Evolutionary conservation across 495 filamentous ascomycete genomes (phyloP), one percentile per base, ranked within the genome.

Genomic region (Hypomontagnella monticulosa): DNA sequence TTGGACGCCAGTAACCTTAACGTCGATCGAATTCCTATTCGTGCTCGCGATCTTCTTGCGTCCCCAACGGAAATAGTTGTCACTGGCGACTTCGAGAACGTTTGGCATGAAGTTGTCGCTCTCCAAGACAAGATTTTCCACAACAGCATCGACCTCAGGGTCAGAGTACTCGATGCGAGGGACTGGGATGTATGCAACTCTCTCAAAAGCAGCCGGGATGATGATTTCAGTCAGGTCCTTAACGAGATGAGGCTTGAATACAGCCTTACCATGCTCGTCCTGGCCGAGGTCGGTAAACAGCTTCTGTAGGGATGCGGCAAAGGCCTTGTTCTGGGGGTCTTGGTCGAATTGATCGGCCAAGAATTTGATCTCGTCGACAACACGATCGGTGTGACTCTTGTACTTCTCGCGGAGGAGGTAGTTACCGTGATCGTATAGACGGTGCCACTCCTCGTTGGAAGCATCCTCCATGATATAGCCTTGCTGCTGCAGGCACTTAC

Each of bases 61-160:
- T 18, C 95, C 96, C 85, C 90, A 97, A 62, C 91, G 88, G 85
- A 93, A 93, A 81, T 96, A 96, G 80, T 97, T 97, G 78, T 99
- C 94, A 73, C 86, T 91, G 44, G 87, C 87, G 69, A 98, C 86
- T 71, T 99, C 96, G 20, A 97, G 78, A 1, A 96, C 87, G 75
- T 99, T 99, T 37, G 95, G 95, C 84, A 95, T 92, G 66, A 99
- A 85, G 78, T 99, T 99, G 79, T 98, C 95, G 60, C 92, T 92
- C 79, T 99, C 95, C 64, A 99, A 85, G 40, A 96, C 88, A 20
- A 99, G 81, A 74, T 99, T 99, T 80, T 99, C 95, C 38, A 99
- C 82, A 12, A 98, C 81, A 48, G 89, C 91, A 76, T 99, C 95
- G 48, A 95, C 80, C 83, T 87, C 87, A 10, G 84, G 84, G 69